Conservation (phyloP, 2,329 filamentous ascomycete species). For the Emmonsiellopsis sp. region DNA sequence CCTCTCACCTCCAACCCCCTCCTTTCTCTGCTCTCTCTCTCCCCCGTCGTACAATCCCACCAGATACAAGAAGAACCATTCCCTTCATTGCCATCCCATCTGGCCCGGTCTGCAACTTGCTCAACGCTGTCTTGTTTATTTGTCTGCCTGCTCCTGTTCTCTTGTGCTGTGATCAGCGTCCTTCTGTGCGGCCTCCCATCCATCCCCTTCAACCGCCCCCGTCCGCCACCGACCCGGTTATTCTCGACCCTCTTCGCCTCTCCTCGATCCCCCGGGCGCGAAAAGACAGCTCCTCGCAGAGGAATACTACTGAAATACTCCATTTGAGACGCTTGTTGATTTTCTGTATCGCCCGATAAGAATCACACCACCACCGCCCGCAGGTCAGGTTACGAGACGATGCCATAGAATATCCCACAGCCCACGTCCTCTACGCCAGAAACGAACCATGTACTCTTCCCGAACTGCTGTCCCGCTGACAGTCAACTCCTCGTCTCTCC, state of each 20-base stretch:
- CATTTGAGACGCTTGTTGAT: background rate
- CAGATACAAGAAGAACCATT: background rate
- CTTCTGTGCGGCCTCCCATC: background rate
- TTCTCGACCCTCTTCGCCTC: too few relatives aligned
- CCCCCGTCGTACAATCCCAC: background rate
- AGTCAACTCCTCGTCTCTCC: slow-evolving; percentile 22
- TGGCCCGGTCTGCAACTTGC: background rate
- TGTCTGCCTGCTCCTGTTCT: background rate
- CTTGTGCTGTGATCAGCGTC: background rate
- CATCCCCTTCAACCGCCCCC: background rate
- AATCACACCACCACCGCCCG: background rate
- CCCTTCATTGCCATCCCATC: background rate
- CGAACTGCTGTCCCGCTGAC: slow-evolving; percentile 24
- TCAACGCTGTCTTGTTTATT: background rate
- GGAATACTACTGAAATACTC: background rate
- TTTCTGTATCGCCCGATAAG: background rate
- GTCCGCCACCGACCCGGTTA: background rate
- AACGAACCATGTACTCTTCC: slow-evolving; percentile 23
- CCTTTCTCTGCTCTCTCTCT: background rate
- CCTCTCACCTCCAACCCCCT: background rate
- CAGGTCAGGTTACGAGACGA: background rate
- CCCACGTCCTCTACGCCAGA: background rate
- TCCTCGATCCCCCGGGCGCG: too few relatives aligned
- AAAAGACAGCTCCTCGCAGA: background rate
- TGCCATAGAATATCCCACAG: slow-evolving; percentile 4